Evolutionary conservation across 2,329 filamentous ascomycete species (phyloP).

Genomic region (Fusarium udum): DNA sequence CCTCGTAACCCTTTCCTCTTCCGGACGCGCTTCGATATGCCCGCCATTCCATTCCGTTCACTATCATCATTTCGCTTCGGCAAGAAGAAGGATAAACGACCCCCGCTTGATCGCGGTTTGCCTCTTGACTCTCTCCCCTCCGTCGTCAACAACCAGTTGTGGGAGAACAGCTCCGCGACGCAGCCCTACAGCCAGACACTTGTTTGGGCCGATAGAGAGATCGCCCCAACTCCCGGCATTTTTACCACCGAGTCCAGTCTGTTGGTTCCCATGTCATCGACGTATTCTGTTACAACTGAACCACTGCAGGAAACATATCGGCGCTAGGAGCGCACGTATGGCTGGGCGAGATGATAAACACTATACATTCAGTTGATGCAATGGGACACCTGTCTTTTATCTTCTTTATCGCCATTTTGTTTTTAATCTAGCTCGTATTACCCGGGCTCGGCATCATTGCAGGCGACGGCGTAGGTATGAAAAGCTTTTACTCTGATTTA

Average conservation of each 20-base stretch:
- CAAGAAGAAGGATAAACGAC: conserved; percentile 12
- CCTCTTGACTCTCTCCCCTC: conserved; percentile 30
- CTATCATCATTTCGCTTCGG: conserved; percentile 31
- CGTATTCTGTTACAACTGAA: conserved; percentile 37
- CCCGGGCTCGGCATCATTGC: conserved; percentile 20
- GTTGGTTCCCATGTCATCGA: conserved; percentile 11
- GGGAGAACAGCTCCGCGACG: conserved; percentile 10
- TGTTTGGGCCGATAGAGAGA: conserved; percentile 44
- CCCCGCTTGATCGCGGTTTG: neutral
- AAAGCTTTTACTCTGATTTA: conserved; percentile 6
- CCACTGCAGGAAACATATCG: conserved; percentile 42
- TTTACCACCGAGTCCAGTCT: conserved; percentile 9
- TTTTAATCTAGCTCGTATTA: conserved; percentile 1
- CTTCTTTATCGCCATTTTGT: conserved; percentile 6
- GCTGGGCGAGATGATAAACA: conserved; percentile 18
- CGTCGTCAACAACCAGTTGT: conserved; percentile 7
- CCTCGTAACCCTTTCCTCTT: conserved; percentile 48
- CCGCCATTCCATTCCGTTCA: conserved; percentile 30
- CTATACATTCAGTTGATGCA: neutral
- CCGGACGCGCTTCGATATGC: conserved; percentile 46
- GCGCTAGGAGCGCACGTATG: conserved; percentile 34
- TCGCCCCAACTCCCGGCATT: neutral
- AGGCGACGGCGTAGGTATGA: conserved; percentile 31
- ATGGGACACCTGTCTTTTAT: neutral
- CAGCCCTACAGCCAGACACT: conserved; percentile 36